Evolutionary conservation across 257 asterid genomes (phyloP), one percentile per base, ranked within the genome.

Genomic region (Nicotiana otophora): DNA sequence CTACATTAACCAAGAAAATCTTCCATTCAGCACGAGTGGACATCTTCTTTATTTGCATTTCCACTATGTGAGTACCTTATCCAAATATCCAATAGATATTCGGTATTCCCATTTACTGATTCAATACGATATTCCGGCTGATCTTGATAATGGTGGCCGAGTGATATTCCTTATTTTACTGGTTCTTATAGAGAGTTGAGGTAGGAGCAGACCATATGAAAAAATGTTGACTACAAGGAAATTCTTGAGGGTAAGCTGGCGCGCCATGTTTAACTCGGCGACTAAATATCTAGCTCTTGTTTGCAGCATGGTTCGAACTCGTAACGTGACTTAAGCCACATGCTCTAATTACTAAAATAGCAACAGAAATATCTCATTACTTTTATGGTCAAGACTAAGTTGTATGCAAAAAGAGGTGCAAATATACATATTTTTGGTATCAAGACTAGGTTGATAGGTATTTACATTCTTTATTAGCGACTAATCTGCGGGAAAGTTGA

Each of bases 31-130:
- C 51, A 31, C 63, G 76, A 80, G 89, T 82, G 87, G 86, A 85
- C 83, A 80, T 87, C 87, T 86, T 87, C 86, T 86, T 82, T 82
- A 63, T 78, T 86, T 83, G 84, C 83, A 57, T 79, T 80, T 58
- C 83, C 86, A 84, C 63, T 78, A 68, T 51, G 48, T 36, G 75
- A 81, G 85, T 64, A 55, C 66, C 61, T 63, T 80, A 57, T 74
- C 84, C 77, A 61, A 39, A 33, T 72, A 69, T 75, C 31, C 76
- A 15, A 67, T n/a, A 67, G 9, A 67, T 5, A 12, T 16, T 23
- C 26, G 26, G 26, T 23, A 23, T 23, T 23, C n/a, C 17, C 17
- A 42, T 42, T 42, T 42, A 7, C 48, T 0, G 48, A 39, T 7
- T 39, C 48, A 39, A 39, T 39, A 0, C 7, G 48, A 42, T 42